Evolutionary conservation across 2,329 filamentous ascomycete species (phyloP).

Genomic region (Aspergillus flavus): DNA sequence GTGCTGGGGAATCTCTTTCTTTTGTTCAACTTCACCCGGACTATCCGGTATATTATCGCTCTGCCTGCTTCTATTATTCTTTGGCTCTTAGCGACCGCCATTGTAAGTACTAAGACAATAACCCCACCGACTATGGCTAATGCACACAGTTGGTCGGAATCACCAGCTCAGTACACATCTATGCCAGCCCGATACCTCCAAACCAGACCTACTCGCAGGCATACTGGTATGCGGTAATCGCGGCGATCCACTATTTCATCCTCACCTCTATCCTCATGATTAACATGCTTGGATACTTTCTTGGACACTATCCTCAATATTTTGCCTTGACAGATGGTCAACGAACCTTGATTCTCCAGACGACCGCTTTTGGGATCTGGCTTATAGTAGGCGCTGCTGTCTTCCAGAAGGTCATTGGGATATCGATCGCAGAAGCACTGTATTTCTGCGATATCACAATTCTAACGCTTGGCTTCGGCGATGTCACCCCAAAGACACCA

Average conservation of each 20-base stretch:
- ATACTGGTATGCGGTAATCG: slow-evolving; percentile 83
- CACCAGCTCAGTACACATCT: slow-evolving; percentile 66
- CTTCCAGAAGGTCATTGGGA: slow-evolving; percentile 72
- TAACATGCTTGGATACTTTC: slow-evolving; percentile 76
- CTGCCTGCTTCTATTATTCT: slow-evolving; percentile 80
- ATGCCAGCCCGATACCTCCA: slow-evolving; percentile 53
- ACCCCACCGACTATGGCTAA: not conserved
- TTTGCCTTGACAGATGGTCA: slow-evolving; percentile 79
- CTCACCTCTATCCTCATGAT: slow-evolving; percentile 75
- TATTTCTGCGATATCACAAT: slow-evolving; percentile 77
- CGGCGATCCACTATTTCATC: slow-evolving; percentile 77
- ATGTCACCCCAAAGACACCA: slow-evolving; percentile 58
- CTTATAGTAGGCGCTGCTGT: slow-evolving; percentile 75
- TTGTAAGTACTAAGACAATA: slow-evolving; percentile 46
- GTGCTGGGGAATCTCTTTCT: slow-evolving; percentile 79
- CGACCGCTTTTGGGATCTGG: slow-evolving; percentile 82
- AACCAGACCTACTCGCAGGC: slow-evolving; percentile 72
- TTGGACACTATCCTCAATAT: slow-evolving; percentile 75
- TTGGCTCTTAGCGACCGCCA: slow-evolving; percentile 68
- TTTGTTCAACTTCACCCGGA: slow-evolving; percentile 81
- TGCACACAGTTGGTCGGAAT: slow-evolving; percentile 61
- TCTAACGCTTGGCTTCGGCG: slow-evolving; percentile 64
- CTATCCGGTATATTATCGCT: slow-evolving; percentile 77
- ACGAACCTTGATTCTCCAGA: slow-evolving; percentile 86
- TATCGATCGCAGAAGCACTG: slow-evolving; percentile 75